Evolutionary conservation across 805 yeast genomes (phyloP).

Genomic region (Yamadazyma nakazawae): DNA sequence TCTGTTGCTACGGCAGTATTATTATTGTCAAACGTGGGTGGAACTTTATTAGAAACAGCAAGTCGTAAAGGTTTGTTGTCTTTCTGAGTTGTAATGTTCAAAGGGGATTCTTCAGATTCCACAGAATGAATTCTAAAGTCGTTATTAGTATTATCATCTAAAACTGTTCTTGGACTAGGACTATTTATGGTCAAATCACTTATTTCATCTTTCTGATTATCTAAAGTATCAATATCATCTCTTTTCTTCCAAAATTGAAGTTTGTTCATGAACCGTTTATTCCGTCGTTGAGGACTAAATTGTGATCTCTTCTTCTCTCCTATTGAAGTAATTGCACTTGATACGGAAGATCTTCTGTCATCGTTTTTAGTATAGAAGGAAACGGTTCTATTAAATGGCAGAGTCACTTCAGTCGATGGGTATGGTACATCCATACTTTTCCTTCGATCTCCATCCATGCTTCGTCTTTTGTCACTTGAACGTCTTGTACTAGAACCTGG

Average conservation of each 20-base stretch:
- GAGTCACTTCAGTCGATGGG: constrained; percentile 3
- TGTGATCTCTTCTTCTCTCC: neutral
- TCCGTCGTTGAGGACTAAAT: constrained; percentile 1
- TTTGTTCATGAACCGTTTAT: constrained; percentile 25
- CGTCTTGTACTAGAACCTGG: neutral
- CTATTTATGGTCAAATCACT: constrained; percentile 13
- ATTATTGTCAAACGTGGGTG: neutral
- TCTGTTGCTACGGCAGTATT: neutral
- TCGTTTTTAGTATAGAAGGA: constrained; percentile 18
- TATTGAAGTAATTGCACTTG: constrained; percentile 10
- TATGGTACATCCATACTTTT: neutral
- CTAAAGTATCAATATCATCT: constrained; percentile 5
- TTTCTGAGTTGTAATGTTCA: neutral
- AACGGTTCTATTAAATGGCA: constrained; percentile 17
- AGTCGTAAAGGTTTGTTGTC: neutral
- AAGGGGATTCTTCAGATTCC: neutral
- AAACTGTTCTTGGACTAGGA: constrained; percentile 16
- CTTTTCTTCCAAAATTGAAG: constrained; percentile 39
- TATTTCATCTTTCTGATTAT: constrained; percentile 6
- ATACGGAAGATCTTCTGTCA: constrained; percentile 13
- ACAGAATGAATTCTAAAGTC: neutral
- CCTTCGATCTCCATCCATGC: neutral
- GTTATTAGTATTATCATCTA: constrained; percentile 5
- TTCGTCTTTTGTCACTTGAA: neutral
- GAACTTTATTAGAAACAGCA: neutral